phyloP scores from a whole-genome alignment of 371 early-diverging fungal genomes.

The Mortierella sp. region DNA sequence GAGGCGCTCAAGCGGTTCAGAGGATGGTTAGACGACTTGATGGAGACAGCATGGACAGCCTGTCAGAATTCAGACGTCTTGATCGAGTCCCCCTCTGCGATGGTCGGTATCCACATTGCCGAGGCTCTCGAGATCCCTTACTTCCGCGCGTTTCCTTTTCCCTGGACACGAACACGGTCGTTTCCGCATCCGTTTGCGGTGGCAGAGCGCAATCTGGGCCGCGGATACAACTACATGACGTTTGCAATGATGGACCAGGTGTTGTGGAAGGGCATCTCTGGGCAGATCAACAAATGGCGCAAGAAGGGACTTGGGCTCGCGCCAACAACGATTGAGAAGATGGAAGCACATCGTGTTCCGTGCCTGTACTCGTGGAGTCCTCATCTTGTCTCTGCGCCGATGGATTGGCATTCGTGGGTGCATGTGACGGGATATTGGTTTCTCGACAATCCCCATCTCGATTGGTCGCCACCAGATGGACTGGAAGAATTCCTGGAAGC shows the following conservation, averaged over 20 bases:
- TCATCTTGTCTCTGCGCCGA: conserved; percentile 76
- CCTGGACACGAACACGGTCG: conserved; percentile 83
- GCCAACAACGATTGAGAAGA: conserved; percentile 67
- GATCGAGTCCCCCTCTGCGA: conserved; percentile 83
- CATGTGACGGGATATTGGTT: conserved; percentile 89
- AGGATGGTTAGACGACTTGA: conserved; percentile 81
- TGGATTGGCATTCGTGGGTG: conserved; percentile 87
- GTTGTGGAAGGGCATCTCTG: conserved; percentile 78
- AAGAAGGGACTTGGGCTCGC: conserved; percentile 66
- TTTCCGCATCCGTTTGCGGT: conserved; percentile 90
- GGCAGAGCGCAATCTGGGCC: conserved; percentile 72
- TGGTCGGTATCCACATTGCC: conserved; percentile 86
- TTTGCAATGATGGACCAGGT: conserved; percentile 84
- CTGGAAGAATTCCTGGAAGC: conserved; percentile 72
- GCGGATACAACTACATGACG: conserved; percentile 85
- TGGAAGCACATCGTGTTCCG: conserved; percentile 75
- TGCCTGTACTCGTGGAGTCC: conserved; percentile 84
- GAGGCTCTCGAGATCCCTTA: conserved; percentile 82
- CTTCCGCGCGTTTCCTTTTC: conserved; percentile 84
- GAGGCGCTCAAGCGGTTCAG: conserved; percentile 78
- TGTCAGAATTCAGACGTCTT: conserved; percentile 82
- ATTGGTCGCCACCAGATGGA: conserved; percentile 75
- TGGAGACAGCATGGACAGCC: conserved; percentile 76
- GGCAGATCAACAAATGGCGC: conserved; percentile 78
- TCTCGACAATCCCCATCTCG: conserved; percentile 78